phyloP scores from a whole-genome alignment of 768 basidiomycete species.

The Tricholoma flavovirens region DNA sequence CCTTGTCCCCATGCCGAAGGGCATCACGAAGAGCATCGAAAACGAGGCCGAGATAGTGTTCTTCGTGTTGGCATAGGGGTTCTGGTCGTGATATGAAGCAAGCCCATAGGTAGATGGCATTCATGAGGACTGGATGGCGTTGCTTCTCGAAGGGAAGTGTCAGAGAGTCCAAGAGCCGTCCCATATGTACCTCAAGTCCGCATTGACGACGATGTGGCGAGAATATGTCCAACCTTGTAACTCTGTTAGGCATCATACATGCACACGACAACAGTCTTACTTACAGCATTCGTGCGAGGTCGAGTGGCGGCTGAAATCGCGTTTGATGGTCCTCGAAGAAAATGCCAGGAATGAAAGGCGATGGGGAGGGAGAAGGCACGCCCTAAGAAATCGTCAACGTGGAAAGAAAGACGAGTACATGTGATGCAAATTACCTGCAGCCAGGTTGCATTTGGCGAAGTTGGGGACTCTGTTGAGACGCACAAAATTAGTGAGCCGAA shows the following conservation, averaged over 20 bases:
- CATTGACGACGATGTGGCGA: constrained; percentile 71
- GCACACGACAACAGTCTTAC: constrained; percentile 17
- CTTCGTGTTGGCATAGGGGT: constrained; percentile 64
- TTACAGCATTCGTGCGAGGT: constrained; percentile 65
- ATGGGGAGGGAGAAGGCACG: constrained; percentile 46
- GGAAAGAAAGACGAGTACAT: constrained; percentile 5
- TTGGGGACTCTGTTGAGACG: constrained; percentile 32
- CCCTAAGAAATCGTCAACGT: constrained; percentile 19
- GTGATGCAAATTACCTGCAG: constrained; percentile 22
- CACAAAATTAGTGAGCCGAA: constrained; percentile 1
- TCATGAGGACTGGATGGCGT: constrained; percentile 71
- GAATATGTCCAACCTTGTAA: constrained; percentile 64
- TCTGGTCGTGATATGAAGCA: constrained; percentile 75
- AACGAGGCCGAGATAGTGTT: constrained; percentile 60
- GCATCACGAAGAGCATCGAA: constrained; percentile 61
- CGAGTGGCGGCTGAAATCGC: constrained; percentile 45
- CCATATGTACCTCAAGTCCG: constrained; percentile 65
- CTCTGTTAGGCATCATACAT: constrained; percentile 9
- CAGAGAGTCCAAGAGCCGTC: constrained; percentile 57
- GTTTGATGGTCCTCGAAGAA: constrained; percentile 48
- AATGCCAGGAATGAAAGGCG: constrained; percentile 41
- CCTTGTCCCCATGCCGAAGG: constrained; percentile 46
- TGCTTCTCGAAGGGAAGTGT: constrained; percentile 49
- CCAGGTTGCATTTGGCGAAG: constrained; percentile 52
- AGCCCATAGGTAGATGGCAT: constrained; percentile 79